Conservation (phyloP, 164 flowering plant genomes). For the Cinnamomum micranthum region DNA sequence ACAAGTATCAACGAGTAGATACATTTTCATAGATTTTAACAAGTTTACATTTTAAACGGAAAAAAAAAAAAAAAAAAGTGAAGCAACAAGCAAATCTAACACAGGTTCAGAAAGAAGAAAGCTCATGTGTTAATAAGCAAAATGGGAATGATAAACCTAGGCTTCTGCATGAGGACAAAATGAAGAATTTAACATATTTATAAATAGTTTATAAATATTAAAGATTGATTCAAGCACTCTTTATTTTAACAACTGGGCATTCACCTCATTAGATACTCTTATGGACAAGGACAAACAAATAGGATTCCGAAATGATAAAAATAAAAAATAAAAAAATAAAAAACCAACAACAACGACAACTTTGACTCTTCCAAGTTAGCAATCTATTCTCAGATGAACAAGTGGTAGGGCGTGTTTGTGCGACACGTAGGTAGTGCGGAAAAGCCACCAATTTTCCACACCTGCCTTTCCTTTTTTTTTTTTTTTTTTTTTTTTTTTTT, state of each 20-base stretch:
- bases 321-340: background rate
- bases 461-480: too few relatives aligned
- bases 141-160: background rate
- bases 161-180: background rate
- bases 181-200: background rate
- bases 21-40: too few relatives aligned
- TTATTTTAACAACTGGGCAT: background rate
- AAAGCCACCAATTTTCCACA: too few relatives aligned
- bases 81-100: background rate
- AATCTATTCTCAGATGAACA: too few relatives aligned
- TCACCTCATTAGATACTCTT: background rate
- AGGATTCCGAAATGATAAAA: background rate
- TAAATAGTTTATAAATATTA: background rate
- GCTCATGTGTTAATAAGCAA: background rate
- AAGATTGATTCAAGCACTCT: background rate
- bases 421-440: too few relatives aligned
- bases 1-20: too few relatives aligned
- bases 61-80: background rate
- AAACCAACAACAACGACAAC: background rate
- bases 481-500: too few relatives aligned
- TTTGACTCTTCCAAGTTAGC: background rate
- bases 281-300: background rate
- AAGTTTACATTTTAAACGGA: too few relatives aligned
- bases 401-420: too few relatives aligned
- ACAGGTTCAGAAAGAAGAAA: background rate